A percentile compares a stretch with the other conserved stretches of the same genome.
Evolutionary conservation across 352 stramenopile genomes (phyloP).

Genomic region (Phytophthora palmivora): DNA sequence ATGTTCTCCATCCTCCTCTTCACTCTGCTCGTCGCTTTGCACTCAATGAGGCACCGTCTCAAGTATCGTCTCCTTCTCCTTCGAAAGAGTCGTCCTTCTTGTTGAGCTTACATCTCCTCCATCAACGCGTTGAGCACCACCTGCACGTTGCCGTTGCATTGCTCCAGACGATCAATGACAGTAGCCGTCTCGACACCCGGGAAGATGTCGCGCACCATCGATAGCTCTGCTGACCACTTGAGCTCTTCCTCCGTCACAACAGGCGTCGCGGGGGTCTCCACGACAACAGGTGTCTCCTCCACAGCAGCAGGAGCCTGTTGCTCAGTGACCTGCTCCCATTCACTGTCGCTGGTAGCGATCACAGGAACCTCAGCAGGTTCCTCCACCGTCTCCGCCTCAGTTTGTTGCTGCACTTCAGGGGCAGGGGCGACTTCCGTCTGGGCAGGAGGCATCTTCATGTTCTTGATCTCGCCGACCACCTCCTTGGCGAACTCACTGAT

Average conservation of each 20-base stretch:
- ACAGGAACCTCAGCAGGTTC: conserved; percentile 22
- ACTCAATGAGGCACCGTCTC: conserved; percentile 25
- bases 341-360: conserved; percentile 50
- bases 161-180: conserved; percentile 75
- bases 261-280: conserved; percentile 38
- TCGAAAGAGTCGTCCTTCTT: conserved; percentile 19
- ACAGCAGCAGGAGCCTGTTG: conserved; percentile 36
- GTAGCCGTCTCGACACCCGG: conserved; percentile 53
- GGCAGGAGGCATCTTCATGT: conserved; percentile 40
- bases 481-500: conserved; percentile 84
- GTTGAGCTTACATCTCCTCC: conserved; percentile 71
- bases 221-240: conserved; percentile 79
- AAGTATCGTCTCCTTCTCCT: conserved; percentile 26
- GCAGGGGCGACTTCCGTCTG: conserved; percentile 42
- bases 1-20: conserved; percentile 11
- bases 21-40: conserved; percentile 19
- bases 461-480: conserved; percentile 76
- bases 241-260: conserved; percentile 69
- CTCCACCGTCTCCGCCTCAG: conserved; percentile 38
- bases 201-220: conserved; percentile 82
- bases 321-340: conserved; percentile 76
- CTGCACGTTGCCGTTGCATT: conserved; percentile 84
- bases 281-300: conserved; percentile 47
- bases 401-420: conserved; percentile 37
- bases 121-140: conserved; percentile 85